Base-by-base conservation (phyloP, 2,329 filamentous ascomycete species). In the Pseudocercospora pini-densiflorae region DNA sequence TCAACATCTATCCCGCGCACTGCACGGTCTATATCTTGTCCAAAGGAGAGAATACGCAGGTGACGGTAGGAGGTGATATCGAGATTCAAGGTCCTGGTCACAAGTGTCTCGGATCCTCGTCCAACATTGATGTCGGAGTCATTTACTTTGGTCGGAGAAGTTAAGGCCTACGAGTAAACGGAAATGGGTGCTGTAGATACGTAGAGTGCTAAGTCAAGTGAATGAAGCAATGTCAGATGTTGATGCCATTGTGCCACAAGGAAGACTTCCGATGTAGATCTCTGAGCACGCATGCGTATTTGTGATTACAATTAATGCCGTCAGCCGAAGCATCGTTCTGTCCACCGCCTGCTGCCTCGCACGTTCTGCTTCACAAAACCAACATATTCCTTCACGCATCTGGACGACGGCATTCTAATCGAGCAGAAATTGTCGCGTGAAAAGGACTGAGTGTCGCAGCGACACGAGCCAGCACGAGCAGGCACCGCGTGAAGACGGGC, bases 1-100 rank as follows among this genome's bases (percentile, higher is more conserved):
- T 62, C 29, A 62, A 62, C 21, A 55, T 54, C n/a, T 62, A 62
- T 57, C 61, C 61, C 14, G 61, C 61, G 29, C 61, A 62, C 40
- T 62, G 61, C 24, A 62, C 61, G 21, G 49, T 62, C 23, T 62
- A 54, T 23, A 57, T 57, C n/a, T 21, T 24, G 16, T 21, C 51
- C 7, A 45, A 62, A n/a, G 61, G 61, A 7, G 16, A n/a, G 16
- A 29, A 27, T 16, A 24, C 49, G 49, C 23, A 40, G 51, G 61
- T 62, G 12, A 9, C 7, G 51, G 29, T 36, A 2, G 16, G 16
- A 21, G 53, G 53, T 14, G 21, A n/a, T 33, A 7, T 23, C 6
- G 21, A 33, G 31, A 7, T 14, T 24, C 51, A 29, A 54, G 51
- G 51, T 1, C 14, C 8, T 24, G 23, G 23, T 3, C 14, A 54